A percentile compares a stretch with the other conserved stretches of the same genome.
These are phyloP conservation scores for Emergomyces africanus DNA, from an alignment of 2,329 filamentous ascomycete species.

Conservation along the genomic window DNA sequence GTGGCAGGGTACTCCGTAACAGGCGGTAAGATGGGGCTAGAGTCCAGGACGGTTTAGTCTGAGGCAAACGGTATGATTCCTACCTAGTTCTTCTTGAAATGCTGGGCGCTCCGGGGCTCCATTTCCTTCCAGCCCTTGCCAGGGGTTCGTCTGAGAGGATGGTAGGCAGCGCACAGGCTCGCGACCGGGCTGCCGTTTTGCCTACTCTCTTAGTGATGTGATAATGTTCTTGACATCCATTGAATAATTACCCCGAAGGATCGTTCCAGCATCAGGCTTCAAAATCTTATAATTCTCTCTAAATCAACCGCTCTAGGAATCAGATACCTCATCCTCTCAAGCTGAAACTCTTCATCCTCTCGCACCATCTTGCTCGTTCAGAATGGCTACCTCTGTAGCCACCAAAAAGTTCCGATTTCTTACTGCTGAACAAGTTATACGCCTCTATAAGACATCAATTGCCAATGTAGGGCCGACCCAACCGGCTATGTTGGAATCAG, in stretches of 20 bases:
- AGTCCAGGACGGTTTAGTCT: too few relatives aligned
- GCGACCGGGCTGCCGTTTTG: neutral
- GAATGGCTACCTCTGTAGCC: neutral
- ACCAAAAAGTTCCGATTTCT: slow-evolving; percentile 5
- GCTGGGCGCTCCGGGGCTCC: neutral
- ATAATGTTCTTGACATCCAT: neutral
- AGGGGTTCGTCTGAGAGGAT: neutral
- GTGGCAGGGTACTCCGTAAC: too few relatives aligned
- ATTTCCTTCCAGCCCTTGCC: neutral
- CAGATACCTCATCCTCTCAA: neutral
- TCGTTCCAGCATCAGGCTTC: neutral
- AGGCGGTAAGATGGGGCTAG: too few relatives aligned
- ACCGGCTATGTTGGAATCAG: slow-evolving; percentile 15
- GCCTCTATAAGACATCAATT: slow-evolving; percentile 5
- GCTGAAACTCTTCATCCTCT: neutral
- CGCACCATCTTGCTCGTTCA: neutral
- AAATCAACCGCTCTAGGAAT: neutral
- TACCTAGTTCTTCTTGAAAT: neutral
- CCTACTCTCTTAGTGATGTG: neutral
- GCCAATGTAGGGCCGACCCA: slow-evolving; percentile 10
- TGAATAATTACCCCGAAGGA: neutral
- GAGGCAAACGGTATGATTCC: too few relatives aligned
- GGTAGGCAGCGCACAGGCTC: neutral
- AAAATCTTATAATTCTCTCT: neutral
- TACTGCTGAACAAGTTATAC: slow-evolving; percentile 1